Evolutionary conservation across 495 filamentous ascomycete genomes (phyloP).

Genomic region (Daldinia concentrica): DNA sequence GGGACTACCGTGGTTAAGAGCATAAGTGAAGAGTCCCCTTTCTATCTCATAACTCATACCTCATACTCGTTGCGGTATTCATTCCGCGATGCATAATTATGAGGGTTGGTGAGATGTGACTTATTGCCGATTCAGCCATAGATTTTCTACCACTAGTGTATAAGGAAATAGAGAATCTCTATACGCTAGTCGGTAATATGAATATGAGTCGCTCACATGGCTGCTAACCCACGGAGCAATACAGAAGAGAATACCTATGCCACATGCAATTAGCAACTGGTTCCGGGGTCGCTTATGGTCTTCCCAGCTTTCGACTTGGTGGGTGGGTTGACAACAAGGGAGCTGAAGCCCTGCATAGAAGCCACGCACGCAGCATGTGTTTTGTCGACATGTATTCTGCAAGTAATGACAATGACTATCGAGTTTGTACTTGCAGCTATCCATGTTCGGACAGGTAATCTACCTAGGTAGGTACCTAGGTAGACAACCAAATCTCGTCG

Average conservation of each 20-base stretch:
- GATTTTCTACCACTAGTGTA: slow-evolving; percentile 13
- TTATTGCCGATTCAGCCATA: slow-evolving; percentile 22
- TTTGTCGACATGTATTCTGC: slow-evolving; percentile 19
- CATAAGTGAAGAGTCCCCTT: slow-evolving; percentile 7
- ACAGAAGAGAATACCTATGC: slow-evolving; percentile 14
- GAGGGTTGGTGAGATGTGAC: slow-evolving; percentile 14
- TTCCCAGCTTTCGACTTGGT: background rate
- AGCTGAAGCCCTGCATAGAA: slow-evolving; percentile 31
- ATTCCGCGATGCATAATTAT: slow-evolving; percentile 17
- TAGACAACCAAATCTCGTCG: slow-evolving; percentile 5
- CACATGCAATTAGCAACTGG: slow-evolving; percentile 15
- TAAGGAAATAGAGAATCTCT: slow-evolving; percentile 11
- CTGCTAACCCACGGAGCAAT: slow-evolving; percentile 5
- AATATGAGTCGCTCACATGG: slow-evolving; percentile 16
- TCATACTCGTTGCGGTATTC: slow-evolving; percentile 7
- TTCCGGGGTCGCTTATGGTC: slow-evolving; percentile 8
- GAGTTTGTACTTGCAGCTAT: slow-evolving; percentile 22
- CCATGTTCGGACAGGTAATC: slow-evolving; percentile 18
- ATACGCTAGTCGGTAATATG: slow-evolving; percentile 13
- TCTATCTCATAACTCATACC: background rate
- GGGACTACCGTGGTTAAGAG: too few species aligned
- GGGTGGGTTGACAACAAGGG: slow-evolving; percentile 12
- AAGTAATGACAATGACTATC: slow-evolving; percentile 17
- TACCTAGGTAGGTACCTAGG: too few species aligned
- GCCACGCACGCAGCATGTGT: slow-evolving; percentile 12